Conservation (phyloP, 768 basidiomycete genomes). For the Phlegmacium glaucopus region DNA sequence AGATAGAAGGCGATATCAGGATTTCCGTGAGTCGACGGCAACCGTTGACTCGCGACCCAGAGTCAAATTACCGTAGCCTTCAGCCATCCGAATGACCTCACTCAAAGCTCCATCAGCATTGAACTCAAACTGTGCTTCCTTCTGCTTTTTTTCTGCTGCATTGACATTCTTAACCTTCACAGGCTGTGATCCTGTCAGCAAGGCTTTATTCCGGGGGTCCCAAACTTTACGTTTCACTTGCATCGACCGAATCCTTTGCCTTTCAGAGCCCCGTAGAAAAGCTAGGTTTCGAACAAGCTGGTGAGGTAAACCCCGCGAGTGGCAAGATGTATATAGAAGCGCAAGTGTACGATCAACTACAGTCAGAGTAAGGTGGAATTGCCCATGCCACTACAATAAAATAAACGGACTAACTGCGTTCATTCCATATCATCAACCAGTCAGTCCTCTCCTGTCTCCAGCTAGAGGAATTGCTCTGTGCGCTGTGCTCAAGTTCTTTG, state of each 20-base stretch:
- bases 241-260: slow-evolving; percentile 22
- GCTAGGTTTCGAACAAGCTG: slow-evolving; percentile 53
- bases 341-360: slow-evolving; percentile 68
- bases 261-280: slow-evolving; percentile 34
- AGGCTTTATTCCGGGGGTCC: slow-evolving; percentile 30
- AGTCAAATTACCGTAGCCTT: slow-evolving; percentile 14
- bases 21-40: slow-evolving; percentile 22
- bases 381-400: slow-evolving; percentile 1
- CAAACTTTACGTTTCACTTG: slow-evolving; percentile 24
- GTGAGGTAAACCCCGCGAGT: slow-evolving; percentile 61
- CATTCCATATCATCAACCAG: slow-evolving; percentile 55
- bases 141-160: slow-evolving; percentile 9
- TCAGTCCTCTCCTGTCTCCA: slow-evolving; percentile 29
- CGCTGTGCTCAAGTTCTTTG: slow-evolving; percentile 33
- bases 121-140: slow-evolving; percentile 7
- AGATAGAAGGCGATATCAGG: slow-evolving; percentile 1
- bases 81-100: slow-evolving; percentile 21
- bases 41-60: slow-evolving; percentile 16
- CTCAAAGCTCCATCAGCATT: slow-evolving; percentile 13
- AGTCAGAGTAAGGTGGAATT: slow-evolving; percentile 1
- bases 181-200: background rate
- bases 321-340: slow-evolving; percentile 58
- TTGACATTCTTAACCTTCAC: slow-evolving; percentile 1
- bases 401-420: slow-evolving; percentile 41
- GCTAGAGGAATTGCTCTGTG: slow-evolving; percentile 13